Evolutionary conservation across 1,284 basidiomycete species (phyloP), one percentile per base, ranked within the genome.

Genomic region (Trichosporon sp.): DNA sequence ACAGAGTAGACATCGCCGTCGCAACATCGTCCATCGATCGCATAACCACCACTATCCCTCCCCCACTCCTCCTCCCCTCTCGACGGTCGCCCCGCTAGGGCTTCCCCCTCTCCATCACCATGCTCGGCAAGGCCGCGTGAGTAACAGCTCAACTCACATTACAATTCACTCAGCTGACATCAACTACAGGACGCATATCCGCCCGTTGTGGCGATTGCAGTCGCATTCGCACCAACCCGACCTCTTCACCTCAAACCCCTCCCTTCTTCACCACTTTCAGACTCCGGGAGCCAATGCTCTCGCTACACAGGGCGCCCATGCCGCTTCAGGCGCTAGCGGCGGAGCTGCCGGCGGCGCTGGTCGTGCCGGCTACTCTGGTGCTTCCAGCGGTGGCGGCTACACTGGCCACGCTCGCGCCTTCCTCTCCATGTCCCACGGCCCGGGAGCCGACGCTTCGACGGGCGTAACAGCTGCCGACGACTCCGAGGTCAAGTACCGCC

Each of bases 161-260:
- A 65, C 54, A 19, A 16, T 21, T n/a, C 5, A 31, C 58, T 52
- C 32, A 60, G 16, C 66, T 56, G 25, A 60, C 56, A 27, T 5
- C 23, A 8, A 4, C 10, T 16, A 0, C 68, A 80, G 79, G 58
- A 71, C 73, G 52, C 77, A 79, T 66, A 70, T 80, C 63, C 76
- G 79, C 37, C 78, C 79, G 10, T 70, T 79, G 60, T 70, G 79
- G 66, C 79, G 77, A 31, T 71, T 77, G 31, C 71, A 69, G 31
- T 70, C 27, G 67, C 59, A 61, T 58, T 60, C 67, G 1, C 60
- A 63, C 61, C 67, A 69, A 49, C 75, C 78, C 16, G 77, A 80
- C 57, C 74, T 78, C 49, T 81, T 81, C 71, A 77, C 80, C 40
- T 72, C 76, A 25, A 81, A 81, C 70, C 75, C 79, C 56, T 76